Conservation (phyloP, 441 rosid genomes). For the Dalechampia spathulata region DNA sequence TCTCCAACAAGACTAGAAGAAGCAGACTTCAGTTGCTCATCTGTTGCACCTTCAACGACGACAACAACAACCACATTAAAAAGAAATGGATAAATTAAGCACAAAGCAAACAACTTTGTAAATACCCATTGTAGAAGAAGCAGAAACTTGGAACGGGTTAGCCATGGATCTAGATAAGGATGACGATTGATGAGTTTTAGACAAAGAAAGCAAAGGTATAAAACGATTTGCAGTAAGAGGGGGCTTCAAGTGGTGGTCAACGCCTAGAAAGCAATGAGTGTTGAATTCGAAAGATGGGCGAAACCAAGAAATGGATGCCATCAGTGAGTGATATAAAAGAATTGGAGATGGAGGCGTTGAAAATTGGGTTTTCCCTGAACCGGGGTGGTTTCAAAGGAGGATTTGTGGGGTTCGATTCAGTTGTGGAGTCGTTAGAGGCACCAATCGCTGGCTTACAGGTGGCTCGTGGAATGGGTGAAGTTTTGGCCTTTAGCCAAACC, state of each 20-base stretch:
- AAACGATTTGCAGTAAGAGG: constrained; percentile 4
- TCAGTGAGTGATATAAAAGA: not conserved
- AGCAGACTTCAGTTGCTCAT: constrained; percentile 32
- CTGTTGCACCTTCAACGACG: constrained; percentile 31
- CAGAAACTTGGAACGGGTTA: constrained; percentile 36
- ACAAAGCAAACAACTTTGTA: not conserved
- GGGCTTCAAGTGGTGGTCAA: constrained; percentile 16
- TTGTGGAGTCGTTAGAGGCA: not conserved
- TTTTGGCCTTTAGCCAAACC: no score
- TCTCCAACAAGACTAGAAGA: constrained; percentile 47
- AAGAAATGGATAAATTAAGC: not conserved
- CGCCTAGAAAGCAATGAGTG: not conserved
- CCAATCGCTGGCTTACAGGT: no score
- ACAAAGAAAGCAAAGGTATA: constrained; percentile 1
- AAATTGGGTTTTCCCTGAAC: not conserved
- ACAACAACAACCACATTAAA: not conserved
- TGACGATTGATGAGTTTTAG: not conserved
- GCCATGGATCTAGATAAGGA: constrained; percentile 27
- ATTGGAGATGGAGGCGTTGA: not conserved
- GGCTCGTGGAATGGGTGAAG: no score
- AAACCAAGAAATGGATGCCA: constrained; percentile 34
- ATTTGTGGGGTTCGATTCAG: no score
- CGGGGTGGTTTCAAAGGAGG: no score
- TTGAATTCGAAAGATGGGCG: not conserved
- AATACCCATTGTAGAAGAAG: constrained; percentile 41